Evolutionary conservation across 73 alveolate species (phyloP).

Genomic region (Paramecium biaurelia): DNA sequence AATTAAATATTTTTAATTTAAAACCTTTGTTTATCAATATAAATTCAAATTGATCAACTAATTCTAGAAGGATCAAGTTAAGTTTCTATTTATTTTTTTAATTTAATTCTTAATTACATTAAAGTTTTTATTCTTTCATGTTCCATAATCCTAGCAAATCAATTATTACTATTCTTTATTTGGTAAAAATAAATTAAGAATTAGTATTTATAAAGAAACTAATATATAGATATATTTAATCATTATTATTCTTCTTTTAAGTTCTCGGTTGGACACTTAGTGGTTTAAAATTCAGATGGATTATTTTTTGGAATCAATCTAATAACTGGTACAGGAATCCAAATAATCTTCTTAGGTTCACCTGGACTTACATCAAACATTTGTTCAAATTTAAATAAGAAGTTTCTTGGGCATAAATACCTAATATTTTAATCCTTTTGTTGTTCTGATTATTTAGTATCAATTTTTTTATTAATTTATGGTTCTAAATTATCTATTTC

Average conservation of each 20-base stretch:
- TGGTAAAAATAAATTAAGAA: not conserved
- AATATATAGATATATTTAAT: not conserved
- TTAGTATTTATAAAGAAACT: not conserved
- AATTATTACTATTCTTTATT: not conserved
- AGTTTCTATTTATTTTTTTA: not conserved
- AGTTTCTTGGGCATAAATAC: not conserved
- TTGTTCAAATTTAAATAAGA: not conserved
- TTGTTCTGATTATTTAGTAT: not conserved
- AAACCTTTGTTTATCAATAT: not conserved
- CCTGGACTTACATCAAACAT: not conserved
- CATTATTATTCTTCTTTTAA: not conserved
- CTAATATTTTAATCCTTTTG: not conserved
- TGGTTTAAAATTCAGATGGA: not conserved
- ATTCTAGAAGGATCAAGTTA: not conserved
- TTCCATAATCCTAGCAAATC: not conserved
- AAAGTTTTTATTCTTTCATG: not conserved
- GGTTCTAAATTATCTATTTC: not conserved
- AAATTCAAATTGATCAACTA: not conserved
- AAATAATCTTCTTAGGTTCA: not conserved
- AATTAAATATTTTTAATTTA: not conserved
- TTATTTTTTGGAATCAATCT: not conserved
- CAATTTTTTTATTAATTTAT: not conserved
- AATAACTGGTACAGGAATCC: not conserved
- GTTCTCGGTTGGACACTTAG: not conserved
- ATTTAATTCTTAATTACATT: not conserved